Evolutionary conservation across 257 asterid species (phyloP), one percentile per base, ranked within the genome.

Genomic region (Forsythia viridissima): DNA sequence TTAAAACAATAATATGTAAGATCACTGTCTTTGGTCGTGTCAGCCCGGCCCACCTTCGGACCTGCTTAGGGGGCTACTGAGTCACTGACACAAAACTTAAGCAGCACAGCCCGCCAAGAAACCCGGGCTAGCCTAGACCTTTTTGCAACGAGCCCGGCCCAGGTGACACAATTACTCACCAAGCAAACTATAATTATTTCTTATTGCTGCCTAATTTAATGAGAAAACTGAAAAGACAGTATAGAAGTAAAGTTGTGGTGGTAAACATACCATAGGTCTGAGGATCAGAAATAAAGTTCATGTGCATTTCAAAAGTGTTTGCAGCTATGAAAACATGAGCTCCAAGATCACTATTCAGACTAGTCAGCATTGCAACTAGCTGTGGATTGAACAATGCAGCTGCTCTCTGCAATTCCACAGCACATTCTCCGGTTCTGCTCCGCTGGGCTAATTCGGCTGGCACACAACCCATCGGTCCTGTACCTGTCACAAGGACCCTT

Each of bases 401-500:
- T 3, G 98, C 98, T 12, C 83, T 85, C 87, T 74, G 76, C 80
- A 93, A 79, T 63, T 91, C 98, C 34, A 24, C 85, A 4, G 96
- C 77, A 69, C 98, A 93, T 75, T 91, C 93, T 0, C 98, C 98
- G 34, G 21, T 36, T 59, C 80, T 63, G 81, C 97, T 89, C 75
- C 95, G 88, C 76, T 80, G 89, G 0, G 97, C 98, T 82, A 93
- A 67, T 85, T 93, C 98, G 3, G 98, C 92, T 2, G 97, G 98
- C 30, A 90, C 98, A 24, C 98, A 93, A 6, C 98, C 98, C 68
- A 93, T 37, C 21, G 97, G 94, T 69, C 97, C 97, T 0, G 97
- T 93, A 38, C 97, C 97, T 1, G 93, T 90, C 70, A 91, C 97
- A 3, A 91, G 70, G 3, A 93, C 97, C 78, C 85, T 82, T 61